Evolutionary conservation across 1,284 basidiomycete species (phyloP).

Genomic region (Fomitopsis pinicola): DNA sequence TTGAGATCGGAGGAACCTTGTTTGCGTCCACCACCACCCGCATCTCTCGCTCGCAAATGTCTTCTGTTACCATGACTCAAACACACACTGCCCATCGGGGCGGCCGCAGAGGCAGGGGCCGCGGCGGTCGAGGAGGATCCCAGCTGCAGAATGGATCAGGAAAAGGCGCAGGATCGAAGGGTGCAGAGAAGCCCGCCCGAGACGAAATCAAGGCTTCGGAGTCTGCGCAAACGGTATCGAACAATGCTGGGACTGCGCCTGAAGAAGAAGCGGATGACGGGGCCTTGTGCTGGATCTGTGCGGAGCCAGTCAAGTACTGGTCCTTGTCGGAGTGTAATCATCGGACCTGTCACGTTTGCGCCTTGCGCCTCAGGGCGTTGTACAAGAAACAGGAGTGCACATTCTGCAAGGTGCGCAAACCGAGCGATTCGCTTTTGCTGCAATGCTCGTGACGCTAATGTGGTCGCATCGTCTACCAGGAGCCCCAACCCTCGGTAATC

Average conservation of each 20-base stretch:
- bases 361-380: slow-evolving; percentile 84
- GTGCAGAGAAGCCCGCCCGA: not conserved
- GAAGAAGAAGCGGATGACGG: slow-evolving; percentile 32
- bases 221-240: slow-evolving; percentile 4
- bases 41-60: slow-evolving; percentile 20
- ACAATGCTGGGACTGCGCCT: slow-evolving; percentile 4
- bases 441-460: not conserved
- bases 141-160: not conserved
- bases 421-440: not conserved
- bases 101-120: slow-evolving; percentile 28
- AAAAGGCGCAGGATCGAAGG: not conserved
- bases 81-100: slow-evolving; percentile 22
- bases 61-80: slow-evolving; percentile 27
- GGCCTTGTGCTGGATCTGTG: slow-evolving; percentile 89
- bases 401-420: slow-evolving; percentile 82
- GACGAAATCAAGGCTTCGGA: slow-evolving; percentile 1
- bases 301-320: slow-evolving; percentile 90
- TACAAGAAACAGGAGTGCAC: slow-evolving; percentile 95
- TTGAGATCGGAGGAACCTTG: not conserved
- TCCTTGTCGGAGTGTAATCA: slow-evolving; percentile 91
- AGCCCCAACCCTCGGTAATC: slow-evolving; percentile 75
- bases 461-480: slow-evolving; percentile 36
- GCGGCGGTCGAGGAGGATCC: slow-evolving; percentile 22
- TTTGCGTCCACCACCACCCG: not conserved
- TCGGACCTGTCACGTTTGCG: slow-evolving; percentile 89